Evolutionary conservation across 176 grass and related monocot species (phyloP).

Genomic region (Musa acuminata): DNA sequence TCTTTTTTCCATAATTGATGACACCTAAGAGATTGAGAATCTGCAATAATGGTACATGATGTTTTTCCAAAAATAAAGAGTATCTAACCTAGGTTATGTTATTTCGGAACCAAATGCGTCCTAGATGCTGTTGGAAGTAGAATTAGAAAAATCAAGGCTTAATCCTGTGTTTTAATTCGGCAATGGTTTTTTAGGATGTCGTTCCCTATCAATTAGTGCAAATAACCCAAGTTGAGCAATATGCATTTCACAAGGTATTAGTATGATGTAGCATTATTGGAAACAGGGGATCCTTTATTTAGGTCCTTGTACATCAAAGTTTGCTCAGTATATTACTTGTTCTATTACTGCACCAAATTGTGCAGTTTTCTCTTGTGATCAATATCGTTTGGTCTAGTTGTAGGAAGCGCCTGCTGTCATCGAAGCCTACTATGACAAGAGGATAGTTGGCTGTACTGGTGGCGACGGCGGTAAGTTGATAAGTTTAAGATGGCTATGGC

Average conservation of each 20-base stretch:
- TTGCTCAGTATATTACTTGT: no score
- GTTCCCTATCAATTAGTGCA: no score
- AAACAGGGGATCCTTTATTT: no score
- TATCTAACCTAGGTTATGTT: background rate
- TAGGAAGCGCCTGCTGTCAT: constrained; percentile 89
- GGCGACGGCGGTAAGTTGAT: constrained; percentile 70
- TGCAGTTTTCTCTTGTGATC: constrained; percentile 9
- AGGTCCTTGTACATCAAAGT: no score
- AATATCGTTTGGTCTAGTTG: constrained; percentile 11
- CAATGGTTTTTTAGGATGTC: background rate
- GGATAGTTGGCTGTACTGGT: constrained; percentile 90
- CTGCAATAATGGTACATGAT: background rate
- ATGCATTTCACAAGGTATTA: no score
- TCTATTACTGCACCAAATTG: background rate
- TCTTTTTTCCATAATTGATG: background rate
- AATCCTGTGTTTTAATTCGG: background rate
- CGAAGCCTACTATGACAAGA: constrained; percentile 81
- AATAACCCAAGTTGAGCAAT: no score
- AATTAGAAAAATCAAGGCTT: background rate
- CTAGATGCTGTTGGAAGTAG: background rate
- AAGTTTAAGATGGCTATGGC: background rate
- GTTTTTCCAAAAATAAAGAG: background rate
- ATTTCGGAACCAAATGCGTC: background rate
- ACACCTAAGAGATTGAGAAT: background rate
- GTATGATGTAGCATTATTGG: no score